Conservation (phyloP, 306 rosid genomes). For the Glycine soja region DNA sequence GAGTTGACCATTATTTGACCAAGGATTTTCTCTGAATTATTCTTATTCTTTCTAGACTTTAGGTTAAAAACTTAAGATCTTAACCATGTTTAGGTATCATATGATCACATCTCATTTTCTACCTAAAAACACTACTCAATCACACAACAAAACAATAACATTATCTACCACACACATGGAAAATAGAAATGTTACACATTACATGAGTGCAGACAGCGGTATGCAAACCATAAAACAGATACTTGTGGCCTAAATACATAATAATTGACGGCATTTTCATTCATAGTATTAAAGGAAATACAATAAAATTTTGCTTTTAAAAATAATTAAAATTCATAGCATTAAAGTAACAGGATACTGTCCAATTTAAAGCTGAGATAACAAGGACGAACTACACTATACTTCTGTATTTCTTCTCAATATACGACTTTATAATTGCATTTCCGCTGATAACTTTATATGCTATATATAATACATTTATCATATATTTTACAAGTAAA, state of each 20-base stretch:
- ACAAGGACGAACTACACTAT: neutral
- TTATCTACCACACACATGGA: too few species aligned
- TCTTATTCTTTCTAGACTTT: too few species aligned
- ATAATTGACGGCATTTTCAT: neutral
- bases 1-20: too few species aligned
- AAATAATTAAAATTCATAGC: neutral
- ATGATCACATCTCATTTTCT: too few species aligned
- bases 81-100: too few species aligned
- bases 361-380: neutral
- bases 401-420: conserved; percentile 20
- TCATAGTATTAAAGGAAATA: too few species aligned
- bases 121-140: too few species aligned
- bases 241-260: neutral
- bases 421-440: neutral
- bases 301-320: too few species aligned
- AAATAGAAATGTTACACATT: too few species aligned
- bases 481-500: conserved; percentile 28
- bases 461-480: conserved; percentile 21
- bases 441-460: neutral
- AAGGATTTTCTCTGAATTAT: too few species aligned
- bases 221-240: neutral
- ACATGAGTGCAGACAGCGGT: neutral
- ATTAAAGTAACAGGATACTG: neutral
- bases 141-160: too few species aligned
- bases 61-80: too few species aligned